Evolutionary conservation across 768 basidiomycete genomes (phyloP).

Genomic region (Suillus placidus): DNA sequence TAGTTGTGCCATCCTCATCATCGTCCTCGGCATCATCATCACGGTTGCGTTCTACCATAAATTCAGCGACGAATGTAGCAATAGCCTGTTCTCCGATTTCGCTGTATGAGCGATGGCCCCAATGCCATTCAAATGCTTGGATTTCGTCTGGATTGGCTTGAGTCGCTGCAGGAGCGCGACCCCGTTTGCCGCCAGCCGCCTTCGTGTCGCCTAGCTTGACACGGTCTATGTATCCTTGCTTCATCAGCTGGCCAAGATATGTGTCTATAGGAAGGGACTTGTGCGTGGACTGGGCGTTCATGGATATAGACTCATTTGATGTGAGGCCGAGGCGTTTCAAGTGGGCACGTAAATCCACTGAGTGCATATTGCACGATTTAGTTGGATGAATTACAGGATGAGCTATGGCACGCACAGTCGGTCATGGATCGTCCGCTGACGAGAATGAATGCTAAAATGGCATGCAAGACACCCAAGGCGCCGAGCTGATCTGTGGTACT

Average conservation of each 20-base stretch:
- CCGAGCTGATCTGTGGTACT: slow-evolving; percentile 68
- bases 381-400: neutral
- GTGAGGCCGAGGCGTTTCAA: slow-evolving; percentile 72
- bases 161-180: slow-evolving; percentile 48
- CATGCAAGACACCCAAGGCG: slow-evolving; percentile 72
- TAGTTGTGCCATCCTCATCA: slow-evolving; percentile 28
- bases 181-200: slow-evolving; percentile 51
- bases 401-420: slow-evolving; percentile 56
- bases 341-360: slow-evolving; percentile 73
- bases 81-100: slow-evolving; percentile 84
- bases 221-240: slow-evolving; percentile 81
- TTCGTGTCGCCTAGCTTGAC: slow-evolving; percentile 53
- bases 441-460: slow-evolving; percentile 83
- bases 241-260: slow-evolving; percentile 63
- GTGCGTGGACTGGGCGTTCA: slow-evolving; percentile 52
- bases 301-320: slow-evolving; percentile 48
- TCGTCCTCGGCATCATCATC: slow-evolving; percentile 35
- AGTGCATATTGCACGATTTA: neutral
- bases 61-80: slow-evolving; percentile 76
- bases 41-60: slow-evolving; percentile 59
- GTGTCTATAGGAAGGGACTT: slow-evolving; percentile 60
- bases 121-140: slow-evolving; percentile 71
- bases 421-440: slow-evolving; percentile 72
- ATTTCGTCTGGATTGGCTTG: slow-evolving; percentile 36
- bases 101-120: slow-evolving; percentile 79